phyloP scores from a whole-genome alignment of 306 rosid species.

The Canavalia ensiformis region DNA sequence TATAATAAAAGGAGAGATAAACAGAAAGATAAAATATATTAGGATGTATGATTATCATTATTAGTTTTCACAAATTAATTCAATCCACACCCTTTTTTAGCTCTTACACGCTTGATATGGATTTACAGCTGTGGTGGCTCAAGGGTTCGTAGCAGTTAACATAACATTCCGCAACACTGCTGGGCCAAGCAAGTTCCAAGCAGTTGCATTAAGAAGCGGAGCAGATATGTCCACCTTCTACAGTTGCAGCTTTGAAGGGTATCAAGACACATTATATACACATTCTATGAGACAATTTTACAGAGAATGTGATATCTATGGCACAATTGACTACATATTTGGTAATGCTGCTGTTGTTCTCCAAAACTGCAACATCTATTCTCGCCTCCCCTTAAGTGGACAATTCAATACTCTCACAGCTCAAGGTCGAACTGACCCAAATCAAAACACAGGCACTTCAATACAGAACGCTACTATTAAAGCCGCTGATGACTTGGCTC shows the following conservation, averaged over 20 bases:
- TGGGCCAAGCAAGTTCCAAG: slow-evolving; percentile 62
- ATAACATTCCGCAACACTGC: slow-evolving; percentile 59
- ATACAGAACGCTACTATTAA: slow-evolving; percentile 50
- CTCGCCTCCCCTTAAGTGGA: slow-evolving; percentile 50
- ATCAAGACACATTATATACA: slow-evolving; percentile 62
- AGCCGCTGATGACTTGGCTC: slow-evolving; percentile 52
- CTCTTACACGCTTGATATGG: background rate
- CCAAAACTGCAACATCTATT: slow-evolving; percentile 61
- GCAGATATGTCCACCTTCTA: slow-evolving; percentile 59
- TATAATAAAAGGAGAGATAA: background rate
- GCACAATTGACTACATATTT: slow-evolving; percentile 65
- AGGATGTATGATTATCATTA: no score
- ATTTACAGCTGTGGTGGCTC: slow-evolving; percentile 72
- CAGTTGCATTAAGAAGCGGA: slow-evolving; percentile 61
- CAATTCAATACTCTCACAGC: slow-evolving; percentile 66
- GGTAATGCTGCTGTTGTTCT: slow-evolving; percentile 57
- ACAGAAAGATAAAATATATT: no score
- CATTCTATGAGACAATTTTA: slow-evolving; percentile 65
- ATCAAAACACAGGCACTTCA: slow-evolving; percentile 58
- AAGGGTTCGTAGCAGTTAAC: slow-evolving; percentile 72
- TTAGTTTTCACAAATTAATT: background rate
- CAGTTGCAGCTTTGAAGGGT: slow-evolving; percentile 66
- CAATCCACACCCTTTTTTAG: no score
- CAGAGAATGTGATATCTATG: slow-evolving; percentile 62
- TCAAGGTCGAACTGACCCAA: slow-evolving; percentile 63